Evolutionary conservation across 345 rosid species (phyloP), one percentile per base, ranked within the genome.

Genomic region (Cochlearia excelsa): DNA sequence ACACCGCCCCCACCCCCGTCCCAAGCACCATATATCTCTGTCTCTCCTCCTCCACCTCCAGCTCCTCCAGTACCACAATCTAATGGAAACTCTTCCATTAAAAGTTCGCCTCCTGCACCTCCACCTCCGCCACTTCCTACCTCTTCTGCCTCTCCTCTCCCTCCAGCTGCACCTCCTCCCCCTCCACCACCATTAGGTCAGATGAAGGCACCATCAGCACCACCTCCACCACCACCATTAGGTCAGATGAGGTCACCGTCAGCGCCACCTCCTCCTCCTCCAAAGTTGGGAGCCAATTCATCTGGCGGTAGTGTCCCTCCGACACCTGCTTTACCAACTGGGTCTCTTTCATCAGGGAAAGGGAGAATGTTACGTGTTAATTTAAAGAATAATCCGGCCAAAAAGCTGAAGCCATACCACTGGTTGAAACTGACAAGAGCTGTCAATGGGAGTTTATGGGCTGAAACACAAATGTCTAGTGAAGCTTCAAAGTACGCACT

Each of bases 391-490:
- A 59, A 75, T 59, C 85, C 83, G 52, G 54, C 79, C 46, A 92
- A 88, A 69, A 92, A 92, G 77, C 74, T 92, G 63, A 92, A 92
- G 79, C 96, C 98, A 6, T 74, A 88, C 77, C 98, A 92, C 78
- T 92, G 98, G 98, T 75, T 92, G 80, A 92, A 92, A 80, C 63
- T 92, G 56, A 73, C 90, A 51, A 92, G 88, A 84, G 96, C 96
- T 31, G 88, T 86, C 23, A 85, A 81, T 61, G 98, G 98, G 73
- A 92, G 98, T 72, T 78, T 92, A 58, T 92, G 98, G 98, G 98
- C 96, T 34, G 98, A 92, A 76, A 72, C 98, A 52, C 95, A 84
- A 73, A 92, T 86, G 76, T 69, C 82, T 60, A 86, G 89, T 63
- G 95, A 91, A 74, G 83, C 84, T 60, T 74, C 96, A 29, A 86